These are phyloP conservation scores for Daedalea quercina DNA, from an alignment of 768 basidiomycete species.

Conservation along the genomic window DNA sequence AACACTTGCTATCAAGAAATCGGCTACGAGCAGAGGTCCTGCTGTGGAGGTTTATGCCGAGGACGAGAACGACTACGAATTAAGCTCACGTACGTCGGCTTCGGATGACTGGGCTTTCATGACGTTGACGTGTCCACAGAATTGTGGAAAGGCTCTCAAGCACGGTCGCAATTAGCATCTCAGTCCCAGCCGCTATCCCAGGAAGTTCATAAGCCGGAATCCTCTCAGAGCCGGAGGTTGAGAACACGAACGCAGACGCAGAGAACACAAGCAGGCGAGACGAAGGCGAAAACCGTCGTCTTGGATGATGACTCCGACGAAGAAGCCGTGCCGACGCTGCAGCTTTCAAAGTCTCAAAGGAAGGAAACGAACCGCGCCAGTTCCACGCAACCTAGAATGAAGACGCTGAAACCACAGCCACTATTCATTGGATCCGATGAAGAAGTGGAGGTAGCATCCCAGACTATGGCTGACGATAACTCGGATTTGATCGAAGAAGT, in stretches of 20 bases:
- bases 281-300: constrained; percentile 21
- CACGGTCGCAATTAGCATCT: constrained; percentile 1
- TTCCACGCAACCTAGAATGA: neutral
- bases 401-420: constrained; percentile 28
- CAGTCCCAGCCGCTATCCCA: constrained; percentile 2
- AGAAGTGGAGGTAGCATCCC: neutral
- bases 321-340: constrained; percentile 14
- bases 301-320: constrained; percentile 39
- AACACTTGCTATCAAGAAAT: constrained; percentile 28
- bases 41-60: constrained; percentile 46
- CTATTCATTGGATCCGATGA: constrained; percentile 37
- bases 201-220: constrained; percentile 12
- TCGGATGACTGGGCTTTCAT: neutral
- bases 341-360: constrained; percentile 4
- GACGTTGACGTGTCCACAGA: constrained; percentile 29
- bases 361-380: neutral
- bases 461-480: neutral
- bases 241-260: constrained; percentile 7
- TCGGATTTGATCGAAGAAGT: constrained; percentile 36
- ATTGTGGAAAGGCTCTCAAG: constrained; percentile 45
- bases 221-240: constrained; percentile 2
- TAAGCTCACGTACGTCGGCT: constrained; percentile 39
- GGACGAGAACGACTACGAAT: constrained; percentile 47
- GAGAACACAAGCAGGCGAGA: constrained; percentile 7
- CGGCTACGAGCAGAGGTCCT: constrained; percentile 17